Evolutionary conservation across 108 stramenopile genomes (phyloP).

Genomic region (Thalassiosira profunda): DNA sequence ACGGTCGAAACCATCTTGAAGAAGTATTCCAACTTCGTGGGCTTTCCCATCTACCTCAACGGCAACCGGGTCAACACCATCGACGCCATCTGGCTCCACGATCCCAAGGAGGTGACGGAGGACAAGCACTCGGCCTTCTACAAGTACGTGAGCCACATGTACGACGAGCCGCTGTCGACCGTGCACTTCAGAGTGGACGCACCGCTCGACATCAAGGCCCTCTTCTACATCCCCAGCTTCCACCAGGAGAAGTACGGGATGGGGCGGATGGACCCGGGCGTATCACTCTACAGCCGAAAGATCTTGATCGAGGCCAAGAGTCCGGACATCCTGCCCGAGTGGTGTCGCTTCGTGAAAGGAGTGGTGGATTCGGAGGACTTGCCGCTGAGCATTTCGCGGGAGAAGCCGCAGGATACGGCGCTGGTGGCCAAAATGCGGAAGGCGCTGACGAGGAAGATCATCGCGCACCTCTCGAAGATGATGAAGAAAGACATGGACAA

Average conservation of each 20-base stretch:
- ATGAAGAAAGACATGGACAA: conserved; percentile 90
- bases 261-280: conserved; percentile 98
- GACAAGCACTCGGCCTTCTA: conserved; percentile 96
- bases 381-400: conserved; percentile 95
- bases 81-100: conserved; percentile 94
- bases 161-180: conserved; percentile 82
- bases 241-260: conserved; percentile 99
- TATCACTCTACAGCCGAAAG: conserved; percentile 94
- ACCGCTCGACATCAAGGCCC: conserved; percentile 96
- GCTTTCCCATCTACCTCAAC: conserved; percentile 96
- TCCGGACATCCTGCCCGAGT: conserved; percentile 96
- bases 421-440: conserved; percentile 89
- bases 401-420: conserved; percentile 97
- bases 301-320: conserved; percentile 96
- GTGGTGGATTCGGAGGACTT: conserved; percentile 99
- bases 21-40: conserved; percentile 98
- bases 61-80: conserved; percentile 96
- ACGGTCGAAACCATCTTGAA: conserved; percentile 90
- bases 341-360: conserved; percentile 96
- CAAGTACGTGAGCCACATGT: conserved; percentile 92
- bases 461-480: conserved; percentile 83
- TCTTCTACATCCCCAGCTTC: conserved; percentile 96
- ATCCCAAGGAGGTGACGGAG: conserved; percentile 90
- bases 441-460: conserved; percentile 92
- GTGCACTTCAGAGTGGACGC: conserved; percentile 98